phyloP scores from a whole-genome alignment of 768 basidiomycete genomes.

The Kwoniella sp. region DNA sequence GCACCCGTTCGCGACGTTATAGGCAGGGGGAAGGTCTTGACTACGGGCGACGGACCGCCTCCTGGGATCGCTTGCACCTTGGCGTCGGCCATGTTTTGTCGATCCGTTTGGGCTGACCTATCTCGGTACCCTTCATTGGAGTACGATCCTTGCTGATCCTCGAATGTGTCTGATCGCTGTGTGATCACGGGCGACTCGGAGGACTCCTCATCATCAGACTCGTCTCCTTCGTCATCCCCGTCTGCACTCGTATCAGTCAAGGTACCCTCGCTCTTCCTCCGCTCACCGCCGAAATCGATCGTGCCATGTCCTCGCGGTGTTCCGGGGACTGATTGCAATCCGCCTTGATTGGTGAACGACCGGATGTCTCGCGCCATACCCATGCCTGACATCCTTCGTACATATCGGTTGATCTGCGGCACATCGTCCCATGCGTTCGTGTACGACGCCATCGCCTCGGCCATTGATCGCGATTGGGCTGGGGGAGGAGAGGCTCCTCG shows the following conservation, averaged over 20 bases:
- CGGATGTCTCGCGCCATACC: conserved; percentile 14
- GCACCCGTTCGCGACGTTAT: neutral
- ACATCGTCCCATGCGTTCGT: conserved; percentile 83
- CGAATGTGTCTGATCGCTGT: conserved; percentile 53
- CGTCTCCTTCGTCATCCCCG: conserved; percentile 59
- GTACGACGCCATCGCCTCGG: conserved; percentile 60
- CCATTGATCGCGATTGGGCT: conserved; percentile 65
- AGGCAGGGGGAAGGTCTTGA: conserved; percentile 22
- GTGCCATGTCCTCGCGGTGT: conserved; percentile 23
- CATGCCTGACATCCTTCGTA: conserved; percentile 55
- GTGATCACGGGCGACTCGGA: conserved; percentile 61
- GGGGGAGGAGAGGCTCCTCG: conserved; percentile 37
- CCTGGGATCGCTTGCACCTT: conserved; percentile 31
- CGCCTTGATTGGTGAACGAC: conserved; percentile 10
- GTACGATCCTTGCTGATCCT: conserved; percentile 12
- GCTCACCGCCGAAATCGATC: conserved; percentile 8
- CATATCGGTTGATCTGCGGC: conserved; percentile 77
- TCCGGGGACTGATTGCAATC: conserved; percentile 32
- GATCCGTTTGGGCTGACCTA: conserved; percentile 41
- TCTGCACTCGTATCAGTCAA: conserved; percentile 50
- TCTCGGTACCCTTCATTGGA: conserved; percentile 33
- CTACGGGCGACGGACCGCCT: conserved; percentile 26
- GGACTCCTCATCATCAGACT: conserved; percentile 41
- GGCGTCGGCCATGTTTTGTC: conserved; percentile 20
- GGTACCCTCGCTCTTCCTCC: neutral